A percentile compares a stretch with the other conserved stretches of the same genome.
Evolutionary conservation across 1,284 basidiomycete species (phyloP).

Genomic region (Ustilago bromivora): DNA sequence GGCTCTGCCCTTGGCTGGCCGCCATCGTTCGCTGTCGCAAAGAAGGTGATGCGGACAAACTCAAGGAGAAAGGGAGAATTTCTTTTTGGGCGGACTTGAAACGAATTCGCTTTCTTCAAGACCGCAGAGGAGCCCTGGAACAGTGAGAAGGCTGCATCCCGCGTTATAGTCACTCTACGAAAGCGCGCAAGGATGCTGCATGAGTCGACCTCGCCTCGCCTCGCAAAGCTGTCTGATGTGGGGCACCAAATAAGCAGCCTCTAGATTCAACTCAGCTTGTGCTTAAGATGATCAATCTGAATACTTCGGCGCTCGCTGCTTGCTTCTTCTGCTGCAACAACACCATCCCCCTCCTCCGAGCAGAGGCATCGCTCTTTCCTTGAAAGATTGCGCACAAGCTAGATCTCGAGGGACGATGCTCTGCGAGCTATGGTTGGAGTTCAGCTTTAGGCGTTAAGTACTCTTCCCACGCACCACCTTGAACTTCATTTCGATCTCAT

Average conservation of each 20-base stretch:
- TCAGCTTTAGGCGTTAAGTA: neutral
- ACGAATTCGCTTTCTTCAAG: neutral
- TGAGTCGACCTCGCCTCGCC: conserved; percentile 5
- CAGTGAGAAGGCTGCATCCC: neutral
- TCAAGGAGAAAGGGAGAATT: conserved; percentile 11
- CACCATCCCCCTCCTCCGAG: conserved; percentile 1
- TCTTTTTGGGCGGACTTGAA: conserved; percentile 10
- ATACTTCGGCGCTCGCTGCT: neutral
- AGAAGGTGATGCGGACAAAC: neutral
- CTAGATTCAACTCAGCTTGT: neutral
- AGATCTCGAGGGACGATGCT: neutral
- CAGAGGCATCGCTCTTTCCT: neutral
- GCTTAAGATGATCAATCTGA: neutral
- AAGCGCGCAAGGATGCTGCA: conserved; percentile 4
- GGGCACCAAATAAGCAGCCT: neutral
- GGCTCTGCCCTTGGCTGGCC: neutral
- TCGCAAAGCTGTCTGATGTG: neutral
- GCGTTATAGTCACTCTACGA: neutral
- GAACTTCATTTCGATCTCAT: conserved; percentile 9
- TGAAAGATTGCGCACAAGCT: conserved; percentile 4
- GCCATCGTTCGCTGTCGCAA: neutral
- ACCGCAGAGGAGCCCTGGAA: neutral
- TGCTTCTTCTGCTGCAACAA: neutral
- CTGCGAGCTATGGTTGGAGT: neutral
- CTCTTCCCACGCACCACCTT: neutral